Base-by-base conservation (phyloP, 2,329 filamentous ascomycete species). In the Hymenoscyphus fraxineus region DNA sequence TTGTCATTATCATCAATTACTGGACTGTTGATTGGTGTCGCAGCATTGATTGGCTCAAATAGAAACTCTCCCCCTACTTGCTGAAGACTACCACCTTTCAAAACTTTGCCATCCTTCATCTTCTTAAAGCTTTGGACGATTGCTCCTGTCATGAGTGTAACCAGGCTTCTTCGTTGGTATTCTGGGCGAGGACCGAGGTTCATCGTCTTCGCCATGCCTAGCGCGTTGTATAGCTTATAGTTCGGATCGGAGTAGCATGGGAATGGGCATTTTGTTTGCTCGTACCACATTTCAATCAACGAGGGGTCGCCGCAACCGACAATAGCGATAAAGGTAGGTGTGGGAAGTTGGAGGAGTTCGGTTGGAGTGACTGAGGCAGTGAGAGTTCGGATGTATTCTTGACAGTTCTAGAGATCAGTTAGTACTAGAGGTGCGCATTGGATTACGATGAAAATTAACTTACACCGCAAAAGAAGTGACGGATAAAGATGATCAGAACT, bases 211-310 rank as follows among this genome's bases (percentile, higher is more conserved):
- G 77, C 76, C 83, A 87, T 84, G 40, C 80, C 81, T 0, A 88
- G 77, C 10, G 77, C 70, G n/a, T 80, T 74, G 74, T 87, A 85
- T 1, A 87, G 76, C 58, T 80, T 79, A 62, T 78, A 78, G 0
- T 80, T 80, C 0, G 84, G 84, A 66, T 88, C 84, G 12, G 83
- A 79, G 76, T 85, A 87, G 65, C 87, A 80, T 9, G 82, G 81
- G 72, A 82, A 87, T 0, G 80, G 77, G 65, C 82, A 85, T 9
- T 66, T 66, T 0, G 83, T 85, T 39, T 78, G 74, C 38, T 76
- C 68, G 10, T 72, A 74, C 71, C 87, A 87, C 74, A 80, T 80
- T 38, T 79, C 72, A 61, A 88, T 86, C 5, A 87, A 74, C n/a
- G 79, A 77, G 1, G 82, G 81, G 10, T 79, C 76, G 6, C 85